A percentile compares a stretch with the other conserved stretches of the same genome.
These are phyloP conservation scores for Cryphonectria parasitica DNA, from an alignment of 2,329 filamentous ascomycete species.

Conservation along the genomic window DNA sequence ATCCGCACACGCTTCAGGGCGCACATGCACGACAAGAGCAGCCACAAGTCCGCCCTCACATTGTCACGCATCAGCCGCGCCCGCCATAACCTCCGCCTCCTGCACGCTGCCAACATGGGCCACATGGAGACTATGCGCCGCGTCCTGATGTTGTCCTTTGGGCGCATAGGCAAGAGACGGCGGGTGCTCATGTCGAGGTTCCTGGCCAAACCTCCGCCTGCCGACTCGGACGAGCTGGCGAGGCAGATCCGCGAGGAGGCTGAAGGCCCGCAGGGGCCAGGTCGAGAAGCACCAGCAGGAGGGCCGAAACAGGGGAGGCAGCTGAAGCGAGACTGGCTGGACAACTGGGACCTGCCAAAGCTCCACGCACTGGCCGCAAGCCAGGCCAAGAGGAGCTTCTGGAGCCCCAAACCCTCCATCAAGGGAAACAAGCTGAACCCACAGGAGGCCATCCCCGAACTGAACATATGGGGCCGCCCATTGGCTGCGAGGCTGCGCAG, in stretches of 20 bases:
- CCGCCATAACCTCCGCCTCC: constrained; percentile 46
- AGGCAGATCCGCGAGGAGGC: not conserved
- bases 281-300: not conserved
- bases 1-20: constrained; percentile 54
- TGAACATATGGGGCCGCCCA: constrained; percentile 55
- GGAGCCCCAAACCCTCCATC: constrained; percentile 35
- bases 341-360: constrained; percentile 54
- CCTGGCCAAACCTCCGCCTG: constrained; percentile 42
- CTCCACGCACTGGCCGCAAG: constrained; percentile 46
- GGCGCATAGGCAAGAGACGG: constrained; percentile 55
- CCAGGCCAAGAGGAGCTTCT: constrained; percentile 40
- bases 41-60: constrained; percentile 21
- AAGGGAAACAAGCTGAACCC: constrained; percentile 40
- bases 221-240: constrained; percentile 47
- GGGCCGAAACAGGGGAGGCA: not conserved
- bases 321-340: constrained; percentile 45
- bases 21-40: constrained; percentile 36
- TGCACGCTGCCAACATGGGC: constrained; percentile 59
- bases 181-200: constrained; percentile 51
- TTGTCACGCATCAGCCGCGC: constrained; percentile 46
- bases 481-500: constrained; percentile 43
- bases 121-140: constrained; percentile 50
- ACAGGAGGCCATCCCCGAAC: constrained; percentile 41
- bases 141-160: constrained; percentile 56
- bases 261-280: not conserved